phyloP scores from a whole-genome alignment of 31 red algal species.

The Porphyra umbilicalis region DNA sequence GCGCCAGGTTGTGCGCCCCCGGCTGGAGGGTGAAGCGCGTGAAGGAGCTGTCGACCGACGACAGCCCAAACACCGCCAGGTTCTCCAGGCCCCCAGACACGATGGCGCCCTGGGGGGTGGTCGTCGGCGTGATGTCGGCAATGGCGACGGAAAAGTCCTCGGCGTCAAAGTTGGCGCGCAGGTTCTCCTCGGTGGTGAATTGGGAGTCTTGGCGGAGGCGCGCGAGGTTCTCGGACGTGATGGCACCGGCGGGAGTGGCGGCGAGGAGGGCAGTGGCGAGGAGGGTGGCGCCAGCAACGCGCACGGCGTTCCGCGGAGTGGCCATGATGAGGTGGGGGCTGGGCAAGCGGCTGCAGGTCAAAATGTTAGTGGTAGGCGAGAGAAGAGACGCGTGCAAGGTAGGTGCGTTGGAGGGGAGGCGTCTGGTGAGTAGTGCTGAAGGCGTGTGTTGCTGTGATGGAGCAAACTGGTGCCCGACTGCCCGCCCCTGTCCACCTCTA shows the following conservation, averaged over 20 bases:
- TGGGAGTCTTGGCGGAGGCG: background rate
- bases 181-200: background rate
- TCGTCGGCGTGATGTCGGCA: background rate
- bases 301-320: background rate
- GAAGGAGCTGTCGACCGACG: background rate
- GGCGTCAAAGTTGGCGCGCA: conserved; percentile 1
- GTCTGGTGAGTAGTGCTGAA: too few species aligned
- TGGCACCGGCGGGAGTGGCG: background rate
- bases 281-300: background rate
- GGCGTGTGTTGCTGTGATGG: too few species aligned
- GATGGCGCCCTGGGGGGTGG: background rate
- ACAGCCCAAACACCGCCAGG: background rate
- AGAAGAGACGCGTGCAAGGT: too few species aligned
- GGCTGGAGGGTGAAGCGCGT: conserved; percentile 2
- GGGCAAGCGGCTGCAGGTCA: too few species aligned
- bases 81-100: background rate
- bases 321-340: background rate
- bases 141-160: background rate
- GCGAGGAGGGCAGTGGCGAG: background rate
- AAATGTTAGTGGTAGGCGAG: too few species aligned
- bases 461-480: too few species aligned
- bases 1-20: conserved; percentile 2
- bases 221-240: background rate
- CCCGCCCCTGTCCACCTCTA: too few species aligned
- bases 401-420: too few species aligned